A percentile compares a stretch with the other conserved stretches of the same genome.
Evolutionary conservation across 1,284 basidiomycete species (phyloP).

Genomic region (Rhodotorula sp.): DNA sequence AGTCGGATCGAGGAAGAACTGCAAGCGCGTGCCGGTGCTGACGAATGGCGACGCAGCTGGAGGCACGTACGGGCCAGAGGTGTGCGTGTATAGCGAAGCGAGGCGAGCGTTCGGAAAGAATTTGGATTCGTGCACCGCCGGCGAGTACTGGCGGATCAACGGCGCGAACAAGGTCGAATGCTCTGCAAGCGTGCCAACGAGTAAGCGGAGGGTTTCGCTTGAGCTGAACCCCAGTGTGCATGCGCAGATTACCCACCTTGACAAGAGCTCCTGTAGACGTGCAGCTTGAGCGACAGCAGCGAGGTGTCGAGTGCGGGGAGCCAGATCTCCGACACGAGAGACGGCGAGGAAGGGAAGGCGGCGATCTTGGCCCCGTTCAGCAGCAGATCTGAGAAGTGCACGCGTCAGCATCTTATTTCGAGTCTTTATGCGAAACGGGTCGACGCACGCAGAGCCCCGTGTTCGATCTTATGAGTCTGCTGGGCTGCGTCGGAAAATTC

Average conservation of each 20-base stretch:
- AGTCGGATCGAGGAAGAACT: conserved; percentile 43
- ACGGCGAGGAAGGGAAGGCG: background rate
- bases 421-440: too few relatives aligned
- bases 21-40: conserved; percentile 22
- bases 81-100: conserved; percentile 43
- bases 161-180: conserved; percentile 37
- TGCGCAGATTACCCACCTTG: conserved; percentile 13
- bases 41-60: conserved; percentile 14
- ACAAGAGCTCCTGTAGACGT: conserved; percentile 21
- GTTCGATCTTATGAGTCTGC: conserved; percentile 13
- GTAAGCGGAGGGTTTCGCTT: background rate
- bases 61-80: conserved; percentile 41
- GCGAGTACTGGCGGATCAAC: conserved; percentile 38
- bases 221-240: background rate
- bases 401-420: background rate
- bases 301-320: conserved; percentile 37
- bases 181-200: conserved; percentile 8
- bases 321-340: conserved; percentile 35
- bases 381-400: conserved; percentile 12
- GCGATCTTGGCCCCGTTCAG: conserved; percentile 16
- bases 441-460: conserved; percentile 24
- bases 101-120: conserved; percentile 41
- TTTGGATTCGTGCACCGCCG: conserved; percentile 38
- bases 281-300: conserved; percentile 30
- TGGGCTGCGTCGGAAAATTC: conserved; percentile 27